Conservation (phyloP, 306 rosid species). For the Dryas octopetala region DNA sequence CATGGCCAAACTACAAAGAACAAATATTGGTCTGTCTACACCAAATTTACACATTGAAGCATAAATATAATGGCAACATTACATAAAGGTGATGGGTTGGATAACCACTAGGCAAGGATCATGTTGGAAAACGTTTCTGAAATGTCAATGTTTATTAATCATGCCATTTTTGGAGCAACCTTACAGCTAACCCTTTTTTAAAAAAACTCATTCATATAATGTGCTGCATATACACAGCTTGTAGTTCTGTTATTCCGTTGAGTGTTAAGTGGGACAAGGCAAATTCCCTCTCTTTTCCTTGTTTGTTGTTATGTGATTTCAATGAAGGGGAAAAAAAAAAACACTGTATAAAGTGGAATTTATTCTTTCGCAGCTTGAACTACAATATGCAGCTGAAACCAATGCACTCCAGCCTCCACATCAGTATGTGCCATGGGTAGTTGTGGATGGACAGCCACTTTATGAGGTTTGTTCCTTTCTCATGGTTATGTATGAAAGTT, state of each 20-base stretch:
- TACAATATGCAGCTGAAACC: conserved; percentile 68
- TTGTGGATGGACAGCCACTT: conserved; percentile 81
- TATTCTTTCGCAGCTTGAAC: conserved; percentile 64
- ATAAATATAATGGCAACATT: not conserved
- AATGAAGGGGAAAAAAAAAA: not conserved
- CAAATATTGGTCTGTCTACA: not conserved
- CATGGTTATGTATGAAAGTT: not conserved
- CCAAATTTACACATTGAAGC: not conserved
- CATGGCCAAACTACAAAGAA: not conserved
- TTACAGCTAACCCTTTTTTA: not conserved
- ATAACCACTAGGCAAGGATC: not conserved
- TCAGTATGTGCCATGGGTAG: conserved; percentile 84
- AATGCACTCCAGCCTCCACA: conserved; percentile 77
- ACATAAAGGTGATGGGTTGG: not conserved
- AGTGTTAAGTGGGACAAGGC: conserved; percentile 1
- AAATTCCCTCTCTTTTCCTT: not conserved
- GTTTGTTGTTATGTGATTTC: not conserved
- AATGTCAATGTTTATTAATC: not conserved
- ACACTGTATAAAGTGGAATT: not conserved
- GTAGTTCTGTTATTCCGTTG: not conserved
- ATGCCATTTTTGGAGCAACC: not conserved
- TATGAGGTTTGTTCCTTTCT: conserved; percentile 59
- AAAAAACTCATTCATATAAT: no score
- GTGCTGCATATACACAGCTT: no score
- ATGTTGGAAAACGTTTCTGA: not conserved